phyloP scores from a whole-genome alignment of 1,139 yeast species.

The Yamadazyma membranifaciens region DNA sequence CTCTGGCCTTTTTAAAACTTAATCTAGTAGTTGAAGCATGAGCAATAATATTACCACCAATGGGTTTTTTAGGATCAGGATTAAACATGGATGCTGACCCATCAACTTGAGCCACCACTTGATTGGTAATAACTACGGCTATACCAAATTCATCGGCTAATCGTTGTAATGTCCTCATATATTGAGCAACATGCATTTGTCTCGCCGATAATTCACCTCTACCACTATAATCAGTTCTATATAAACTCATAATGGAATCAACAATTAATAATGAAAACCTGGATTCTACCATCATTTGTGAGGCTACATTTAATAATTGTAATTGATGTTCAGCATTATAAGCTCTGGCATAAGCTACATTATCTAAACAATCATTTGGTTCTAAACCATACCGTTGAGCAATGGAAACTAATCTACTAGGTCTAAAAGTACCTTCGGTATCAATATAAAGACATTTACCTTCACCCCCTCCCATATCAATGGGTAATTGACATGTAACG shows the following conservation, averaged over 20 bases:
- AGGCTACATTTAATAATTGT: conserved; percentile 83
- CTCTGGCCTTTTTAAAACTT: conserved; percentile 86
- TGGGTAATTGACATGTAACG: conserved; percentile 93
- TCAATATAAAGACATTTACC: conserved; percentile 96
- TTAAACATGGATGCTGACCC: conserved; percentile 81
- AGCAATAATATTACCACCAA: conserved; percentile 97
- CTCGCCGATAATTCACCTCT: conserved; percentile 96
- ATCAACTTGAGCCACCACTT: conserved; percentile 97
- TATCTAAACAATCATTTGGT: conserved; percentile 93
- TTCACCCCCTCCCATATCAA: conserved; percentile 99
- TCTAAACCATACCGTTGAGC: conserved; percentile 91
- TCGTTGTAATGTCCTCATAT: conserved; percentile 86
- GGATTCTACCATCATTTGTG: conserved; percentile 94
- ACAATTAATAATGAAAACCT: conserved; percentile 80
- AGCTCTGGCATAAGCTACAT: conserved; percentile 96
- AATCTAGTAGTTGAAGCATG: conserved; percentile 94
- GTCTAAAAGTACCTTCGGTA: conserved; percentile 96
- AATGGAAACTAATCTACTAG: conserved; percentile 83
- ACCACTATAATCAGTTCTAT: conserved; percentile 93
- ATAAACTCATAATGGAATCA: conserved; percentile 94
- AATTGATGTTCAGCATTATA: conserved; percentile 96
- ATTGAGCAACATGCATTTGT: conserved; percentile 91
- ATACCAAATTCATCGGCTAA: conserved; percentile 98
- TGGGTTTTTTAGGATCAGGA: conserved; percentile 98
- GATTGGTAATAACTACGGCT: conserved; percentile 97